A percentile compares a stretch with the other conserved stretches of the same genome.
Conservation (phyloP, 2,329 filamentous ascomycete genomes). For the Ophiostoma montium region DNA sequence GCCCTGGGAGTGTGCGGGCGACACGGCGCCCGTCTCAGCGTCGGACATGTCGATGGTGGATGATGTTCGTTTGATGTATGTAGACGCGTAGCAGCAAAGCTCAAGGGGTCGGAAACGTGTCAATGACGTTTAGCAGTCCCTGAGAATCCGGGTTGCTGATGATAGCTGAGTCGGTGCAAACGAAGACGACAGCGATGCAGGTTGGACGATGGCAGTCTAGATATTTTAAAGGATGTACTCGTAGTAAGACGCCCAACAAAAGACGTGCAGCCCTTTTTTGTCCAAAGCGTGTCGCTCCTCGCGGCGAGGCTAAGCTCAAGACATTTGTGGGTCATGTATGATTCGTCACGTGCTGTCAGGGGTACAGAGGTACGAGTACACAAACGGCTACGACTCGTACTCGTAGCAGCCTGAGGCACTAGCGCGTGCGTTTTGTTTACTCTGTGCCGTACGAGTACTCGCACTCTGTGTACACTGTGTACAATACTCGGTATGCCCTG, state of each 20-base stretch:
- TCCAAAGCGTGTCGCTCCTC: slow-evolving; percentile 4
- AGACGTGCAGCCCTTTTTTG: slow-evolving; percentile 1
- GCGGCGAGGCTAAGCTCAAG: not conserved
- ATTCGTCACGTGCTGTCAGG: not conserved
- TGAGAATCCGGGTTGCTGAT: too few relatives aligned
- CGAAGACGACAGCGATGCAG: not conserved
- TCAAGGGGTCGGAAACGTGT: too few relatives aligned
- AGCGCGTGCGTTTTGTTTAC: slow-evolving; percentile 15
- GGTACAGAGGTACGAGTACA: too few relatives aligned
- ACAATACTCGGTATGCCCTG: slow-evolving; percentile 13
- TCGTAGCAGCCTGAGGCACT: slow-evolving; percentile 4
- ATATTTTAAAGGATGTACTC: not conserved
- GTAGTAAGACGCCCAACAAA: not conserved
- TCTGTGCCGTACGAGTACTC: too few relatives aligned
- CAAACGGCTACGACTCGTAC: not conserved
- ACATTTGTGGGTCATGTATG: not conserved
- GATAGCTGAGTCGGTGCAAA: too few relatives aligned
- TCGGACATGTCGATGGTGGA: slow-evolving; percentile 1
- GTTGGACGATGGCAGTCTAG: not conserved
- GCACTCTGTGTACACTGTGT: too few relatives aligned
- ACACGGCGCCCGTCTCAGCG: not conserved
- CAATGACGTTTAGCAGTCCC: too few relatives aligned
- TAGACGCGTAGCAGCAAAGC: too few relatives aligned
- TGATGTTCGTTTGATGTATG: not conserved
- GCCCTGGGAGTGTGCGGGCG: slow-evolving; percentile 11